phyloP scores from a whole-genome alignment of 768 basidiomycete species.

The Hypholoma fasciculare region DNA sequence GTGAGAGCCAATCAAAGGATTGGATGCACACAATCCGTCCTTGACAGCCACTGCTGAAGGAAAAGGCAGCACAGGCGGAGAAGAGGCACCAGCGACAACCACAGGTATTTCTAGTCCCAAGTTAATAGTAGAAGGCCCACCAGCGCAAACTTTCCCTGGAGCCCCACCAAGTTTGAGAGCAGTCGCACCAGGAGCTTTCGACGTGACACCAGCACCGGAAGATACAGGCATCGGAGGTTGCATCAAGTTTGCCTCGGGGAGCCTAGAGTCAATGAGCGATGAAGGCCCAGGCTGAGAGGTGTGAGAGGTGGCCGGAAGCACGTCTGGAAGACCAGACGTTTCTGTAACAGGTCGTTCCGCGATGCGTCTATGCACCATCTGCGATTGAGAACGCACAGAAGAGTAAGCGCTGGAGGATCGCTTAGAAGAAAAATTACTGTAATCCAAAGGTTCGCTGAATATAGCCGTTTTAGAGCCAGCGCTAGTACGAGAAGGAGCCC shows the following conservation, averaged over 20 bases:
- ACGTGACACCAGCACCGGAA: not conserved
- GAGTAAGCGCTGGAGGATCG: not conserved
- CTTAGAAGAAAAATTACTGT: conserved; percentile 5
- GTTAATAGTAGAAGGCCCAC: not conserved
- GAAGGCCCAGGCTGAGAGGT: too few relatives aligned
- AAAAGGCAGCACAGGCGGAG: not conserved
- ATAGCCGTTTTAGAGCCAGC: conserved; percentile 5
- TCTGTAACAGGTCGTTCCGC: not conserved
- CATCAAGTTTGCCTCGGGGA: not conserved
- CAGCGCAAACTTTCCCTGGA: not conserved
- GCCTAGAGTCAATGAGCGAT: too few relatives aligned
- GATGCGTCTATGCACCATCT: not conserved
- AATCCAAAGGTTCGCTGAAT: conserved; percentile 17
- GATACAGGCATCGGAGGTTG: not conserved
- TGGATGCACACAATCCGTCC: not conserved
- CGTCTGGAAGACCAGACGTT: not conserved
- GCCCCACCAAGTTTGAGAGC: not conserved
- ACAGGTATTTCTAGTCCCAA: not conserved
- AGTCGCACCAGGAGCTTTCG: not conserved
- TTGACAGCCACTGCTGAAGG: not conserved
- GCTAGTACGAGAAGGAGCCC: not conserved
- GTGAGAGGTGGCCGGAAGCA: too few relatives aligned
- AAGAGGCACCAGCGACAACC: not conserved
- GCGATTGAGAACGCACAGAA: not conserved
- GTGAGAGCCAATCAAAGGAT: not conserved